phyloP scores from a whole-genome alignment of 495 filamentous ascomycete genomes.

The Oidiodendron maius region DNA sequence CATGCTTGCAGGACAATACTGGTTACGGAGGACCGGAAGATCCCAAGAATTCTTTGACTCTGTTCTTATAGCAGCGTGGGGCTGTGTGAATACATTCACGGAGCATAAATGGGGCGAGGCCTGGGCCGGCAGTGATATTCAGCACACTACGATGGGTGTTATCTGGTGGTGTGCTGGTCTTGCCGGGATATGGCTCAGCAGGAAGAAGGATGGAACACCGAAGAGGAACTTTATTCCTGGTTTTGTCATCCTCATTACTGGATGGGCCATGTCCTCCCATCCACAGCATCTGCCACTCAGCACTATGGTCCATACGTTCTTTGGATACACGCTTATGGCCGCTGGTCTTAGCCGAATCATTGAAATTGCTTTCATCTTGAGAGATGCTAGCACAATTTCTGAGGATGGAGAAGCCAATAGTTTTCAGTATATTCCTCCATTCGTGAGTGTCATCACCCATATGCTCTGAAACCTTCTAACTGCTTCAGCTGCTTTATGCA shows the following conservation, averaged over 20 bases:
- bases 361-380: constrained; percentile 83
- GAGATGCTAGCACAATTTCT: constrained; percentile 55
- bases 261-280: constrained; percentile 91
- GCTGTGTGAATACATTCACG: constrained; percentile 95
- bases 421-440: constrained; percentile 89
- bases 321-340: constrained; percentile 93
- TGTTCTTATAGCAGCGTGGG: constrained; percentile 85
- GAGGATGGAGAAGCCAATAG: constrained; percentile 63
- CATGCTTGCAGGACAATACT: constrained; percentile 80
- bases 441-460: constrained; percentile 54
- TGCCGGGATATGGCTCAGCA: constrained; percentile 86
- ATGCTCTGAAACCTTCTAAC: constrained; percentile 31
- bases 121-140: constrained; percentile 94
- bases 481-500: background rate
- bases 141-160: constrained; percentile 95
- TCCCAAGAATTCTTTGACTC: constrained; percentile 98
- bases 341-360: constrained; percentile 80
- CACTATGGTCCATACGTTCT: constrained; percentile 84
- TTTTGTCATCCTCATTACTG: constrained; percentile 84
- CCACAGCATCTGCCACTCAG: constrained; percentile 77
- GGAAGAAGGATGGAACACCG: constrained; percentile 72
- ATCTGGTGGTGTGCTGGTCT: constrained; percentile 96
- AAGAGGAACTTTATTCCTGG: constrained; percentile 90
- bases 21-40: constrained; percentile 76
- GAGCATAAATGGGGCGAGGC: constrained; percentile 87